Evolutionary conservation across 2,329 filamentous ascomycete genomes (phyloP), one percentile per base, ranked within the genome.

Genomic region (Penicillium crustosum): DNA sequence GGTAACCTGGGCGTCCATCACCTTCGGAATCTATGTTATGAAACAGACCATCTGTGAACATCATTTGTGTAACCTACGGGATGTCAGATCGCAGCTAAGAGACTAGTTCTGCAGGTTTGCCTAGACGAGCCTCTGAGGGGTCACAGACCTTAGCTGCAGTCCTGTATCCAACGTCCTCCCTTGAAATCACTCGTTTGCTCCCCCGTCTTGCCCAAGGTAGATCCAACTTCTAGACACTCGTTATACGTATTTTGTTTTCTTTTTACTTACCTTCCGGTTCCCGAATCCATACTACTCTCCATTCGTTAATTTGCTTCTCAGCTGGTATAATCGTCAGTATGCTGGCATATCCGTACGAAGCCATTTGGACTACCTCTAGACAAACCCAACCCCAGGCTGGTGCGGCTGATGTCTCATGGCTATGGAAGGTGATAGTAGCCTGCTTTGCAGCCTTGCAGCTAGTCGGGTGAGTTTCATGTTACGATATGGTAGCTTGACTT

Each of bases 401-500:
- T 13, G 23, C 5, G 3, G 27, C 9, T 9, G 19, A 19, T 0
- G 10, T 31, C n/a, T 19, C 47, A n/a, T 25, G 31, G 47, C 2
- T 13, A 56, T 56, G 53, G 53, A 50, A 51, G 33, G n/a, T 36
- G 8, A 33, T 33, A 21, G 39, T 19, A 13, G 47, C 39, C 12
- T 56, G 21, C 9, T 44, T 43, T 51, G 23, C 47, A 7, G 47
- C 53, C 21, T 23, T 50, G 13, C 47, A 56, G 15, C 47, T 56
- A 17, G 13, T 52, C 13, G 47, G 53, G 53, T 56, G 13, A 44
- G 47, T 52, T 38, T 25, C n/a, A 17, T 17, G 42, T 15, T 5
- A 25, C n/a, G 5, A 33, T 6, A 41, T 19, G 3, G 15, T n/a
- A n/a, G 8, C 33, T 23, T 38, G n/a, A 19, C 10, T 39, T 19